Evolutionary conservation across 1,284 basidiomycete genomes (phyloP), one percentile per base, ranked within the genome.

Genomic region (Malassezia cuniculi): DNA sequence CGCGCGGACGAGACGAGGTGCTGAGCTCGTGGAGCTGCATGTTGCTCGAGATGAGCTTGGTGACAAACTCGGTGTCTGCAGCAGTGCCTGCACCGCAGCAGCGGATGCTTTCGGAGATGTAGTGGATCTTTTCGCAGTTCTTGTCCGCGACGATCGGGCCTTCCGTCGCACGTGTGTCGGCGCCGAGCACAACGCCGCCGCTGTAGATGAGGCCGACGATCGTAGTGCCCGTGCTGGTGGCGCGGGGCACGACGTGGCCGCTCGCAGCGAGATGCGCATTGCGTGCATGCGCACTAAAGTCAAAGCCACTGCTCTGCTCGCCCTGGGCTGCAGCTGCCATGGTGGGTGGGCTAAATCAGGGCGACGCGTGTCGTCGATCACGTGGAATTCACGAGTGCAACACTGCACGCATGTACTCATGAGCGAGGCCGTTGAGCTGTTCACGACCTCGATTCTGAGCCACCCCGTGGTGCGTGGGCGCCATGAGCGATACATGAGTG

Each of bases 41-140:
- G 41, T 66, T 66, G 48, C 41, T 47, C 20, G 52, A 55, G 35
- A 65, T 66, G 34, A 65, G 44, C 31, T 53, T 51, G 9, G 66
- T 67, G 15, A 68, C 84, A 67, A 90, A 93, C 70, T 95, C 90
- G 1, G 89, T 94, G 67, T 95, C 90, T 9, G 90, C 90, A 16
- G 93, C 90, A 3, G 93, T 97, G 43, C 93, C 90, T 3, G 93
- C 93, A 63, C 93, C 93, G 67, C 90, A 95, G 74, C 93, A 99
- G 41, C 90, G 77, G 55, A 99, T 97, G 43, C 54, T 57, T 34
- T 60, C 56, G 16, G 55, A 48, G 18, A 66, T 55, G 52, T 83
- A 97, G 71, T 99, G 93, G 62, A 99, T 99, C 86, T 97, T 97
- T 73, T 95, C 90, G 70, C 90, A 97, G 71, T 95, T 95, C 78